Evolutionary conservation across 352 stramenopile genomes (phyloP), one percentile per base, ranked within the genome.

Genomic region (Phytophthora hybrid): DNA sequence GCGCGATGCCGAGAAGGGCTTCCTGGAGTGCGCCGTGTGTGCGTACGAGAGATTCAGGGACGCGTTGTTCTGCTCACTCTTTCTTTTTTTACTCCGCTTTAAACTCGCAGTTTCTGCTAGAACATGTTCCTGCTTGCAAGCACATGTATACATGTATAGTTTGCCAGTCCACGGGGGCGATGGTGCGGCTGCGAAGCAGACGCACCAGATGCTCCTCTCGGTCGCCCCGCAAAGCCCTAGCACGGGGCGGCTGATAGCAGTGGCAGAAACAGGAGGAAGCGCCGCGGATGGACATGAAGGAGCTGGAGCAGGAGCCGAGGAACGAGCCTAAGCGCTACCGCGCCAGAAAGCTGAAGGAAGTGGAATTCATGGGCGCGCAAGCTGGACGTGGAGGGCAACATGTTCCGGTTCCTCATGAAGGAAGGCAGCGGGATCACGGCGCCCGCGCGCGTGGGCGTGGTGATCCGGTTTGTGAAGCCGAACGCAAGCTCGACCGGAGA

Each of bases 31-130:
- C 61, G 29, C 39, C 23, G 71, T 88, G 47, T 90, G 83, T 32
- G 77, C 73, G 58, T 90, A 89, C 59, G 81, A 86, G 65, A 90
- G 89, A 74, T 90, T 89, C 69, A 87, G 88, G 63, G 65, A 77
- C 29, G 67, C 76, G 29, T 68, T 70, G 37, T 84, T 83, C 71
- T 90, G 83, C 59, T 78, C n/a, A n/a, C n/a, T n/a, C n/a, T n/a
- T n/a, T n/a, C n/a, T n/a, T n/a, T n/a, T n/a, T n/a, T n/a, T n/a
- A n/a, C n/a, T n/a, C n/a, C n/a, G n/a, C n/a, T n/a, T n/a, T n/a
- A n/a, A n/a, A n/a, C n/a, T n/a, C n/a, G n/a, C n/a, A n/a, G n/a
- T n/a, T n/a, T n/a, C n/a, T n/a, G n/a, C n/a, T n/a, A n/a, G n/a
- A n/a, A n/a, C n/a, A n/a, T n/a, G n/a, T n/a, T n/a, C n/a, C n/a